phyloP scores from a whole-genome alignment of 2,329 filamentous ascomycete species.

The Cercospora janseana region DNA sequence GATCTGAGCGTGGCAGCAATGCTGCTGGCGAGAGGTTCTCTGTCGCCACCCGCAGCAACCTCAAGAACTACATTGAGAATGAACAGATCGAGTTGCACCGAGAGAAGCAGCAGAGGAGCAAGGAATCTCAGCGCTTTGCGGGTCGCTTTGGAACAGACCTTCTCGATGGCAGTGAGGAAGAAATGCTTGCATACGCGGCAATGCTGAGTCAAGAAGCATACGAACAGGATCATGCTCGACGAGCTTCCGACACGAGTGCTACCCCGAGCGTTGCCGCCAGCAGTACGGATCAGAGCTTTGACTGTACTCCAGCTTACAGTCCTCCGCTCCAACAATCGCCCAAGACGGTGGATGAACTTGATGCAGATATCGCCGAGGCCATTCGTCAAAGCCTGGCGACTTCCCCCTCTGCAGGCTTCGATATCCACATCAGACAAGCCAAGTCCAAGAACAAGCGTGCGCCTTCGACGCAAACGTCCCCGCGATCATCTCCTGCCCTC shows the following conservation, averaged over 20 bases:
- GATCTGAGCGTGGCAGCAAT: constrained; percentile 65
- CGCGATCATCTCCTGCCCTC: constrained; percentile 34
- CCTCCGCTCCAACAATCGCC: constrained; percentile 27
- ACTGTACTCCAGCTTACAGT: constrained; percentile 30
- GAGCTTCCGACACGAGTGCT: constrained; percentile 44
- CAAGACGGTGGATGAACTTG: constrained; percentile 50
- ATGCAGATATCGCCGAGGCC: constrained; percentile 61
- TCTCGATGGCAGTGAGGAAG: constrained; percentile 58
- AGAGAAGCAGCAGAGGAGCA: constrained; percentile 65
- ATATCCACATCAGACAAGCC: constrained; percentile 49
- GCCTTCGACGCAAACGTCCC: constrained; percentile 30
- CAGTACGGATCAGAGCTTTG: constrained; percentile 39
- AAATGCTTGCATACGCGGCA: constrained; percentile 61
- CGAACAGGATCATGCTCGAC: constrained; percentile 50
- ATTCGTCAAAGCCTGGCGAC: constrained; percentile 53
- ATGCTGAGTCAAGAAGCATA: constrained; percentile 61
- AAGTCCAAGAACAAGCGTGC: constrained; percentile 38
- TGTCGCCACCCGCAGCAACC: constrained; percentile 64
- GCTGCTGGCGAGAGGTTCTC: constrained; percentile 57
- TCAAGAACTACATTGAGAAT: constrained; percentile 81
- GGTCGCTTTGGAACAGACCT: constrained; percentile 83
- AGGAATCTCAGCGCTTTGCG: constrained; percentile 68
- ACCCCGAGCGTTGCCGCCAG: constrained; percentile 41
- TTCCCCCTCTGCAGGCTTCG: constrained; percentile 34
- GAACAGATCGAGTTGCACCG: constrained; percentile 76